Conservation (phyloP, 75 land plant species). For the Adiantum capillusveneris region DNA sequence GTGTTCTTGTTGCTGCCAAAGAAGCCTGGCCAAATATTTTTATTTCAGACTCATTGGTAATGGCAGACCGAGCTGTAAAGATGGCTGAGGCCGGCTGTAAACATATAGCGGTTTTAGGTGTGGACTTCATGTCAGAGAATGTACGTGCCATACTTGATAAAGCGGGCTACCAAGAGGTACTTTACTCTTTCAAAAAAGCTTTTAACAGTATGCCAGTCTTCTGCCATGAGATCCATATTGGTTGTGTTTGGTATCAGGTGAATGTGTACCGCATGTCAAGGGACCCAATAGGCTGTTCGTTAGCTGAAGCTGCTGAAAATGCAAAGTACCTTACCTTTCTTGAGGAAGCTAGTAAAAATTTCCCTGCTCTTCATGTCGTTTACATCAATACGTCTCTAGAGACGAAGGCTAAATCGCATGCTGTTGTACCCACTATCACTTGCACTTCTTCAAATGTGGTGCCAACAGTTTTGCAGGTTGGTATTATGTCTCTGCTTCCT, state of each 20-base stretch:
- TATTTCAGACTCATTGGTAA: constrained; percentile 95
- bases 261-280: constrained; percentile 89
- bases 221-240: no score
- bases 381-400: constrained; percentile 93
- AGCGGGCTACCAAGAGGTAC: constrained; percentile 70
- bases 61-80: constrained; percentile 90
- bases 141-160: constrained; percentile 97
- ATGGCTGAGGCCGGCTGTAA: constrained; percentile 92
- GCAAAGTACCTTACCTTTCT: constrained; percentile 68
- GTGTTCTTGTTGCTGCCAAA: constrained; percentile 88
- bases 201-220: no score
- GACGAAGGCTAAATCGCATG: constrained; percentile 90
- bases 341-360: constrained; percentile 41
- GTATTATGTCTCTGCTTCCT: neutral
- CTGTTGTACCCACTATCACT: constrained; percentile 92
- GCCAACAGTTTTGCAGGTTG: constrained; percentile 89
- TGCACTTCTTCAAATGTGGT: constrained; percentile 99
- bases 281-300: constrained; percentile 83
- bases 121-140: constrained; percentile 99
- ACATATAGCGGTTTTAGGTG: constrained; percentile 79
- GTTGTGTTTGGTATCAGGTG: no score
- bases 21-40: constrained; percentile 88
- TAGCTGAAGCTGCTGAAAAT: constrained; percentile 94
- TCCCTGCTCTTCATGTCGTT: constrained; percentile 81
- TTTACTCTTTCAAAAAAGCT: no score